Conservation (phyloP, 169 alveolate species). For the Plasmodium inui region DNA sequence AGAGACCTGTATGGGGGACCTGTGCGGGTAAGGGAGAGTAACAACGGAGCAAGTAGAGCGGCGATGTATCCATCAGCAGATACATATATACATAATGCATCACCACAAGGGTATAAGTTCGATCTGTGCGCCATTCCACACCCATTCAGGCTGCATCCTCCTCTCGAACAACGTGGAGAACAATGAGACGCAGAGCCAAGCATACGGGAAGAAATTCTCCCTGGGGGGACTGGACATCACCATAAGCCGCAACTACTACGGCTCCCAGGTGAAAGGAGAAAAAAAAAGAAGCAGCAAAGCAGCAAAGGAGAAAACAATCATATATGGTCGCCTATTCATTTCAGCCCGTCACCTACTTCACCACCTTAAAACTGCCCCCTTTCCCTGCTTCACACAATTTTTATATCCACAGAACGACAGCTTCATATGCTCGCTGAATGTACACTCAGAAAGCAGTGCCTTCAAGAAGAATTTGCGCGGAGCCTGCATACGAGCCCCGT, state of each 20-base stretch:
- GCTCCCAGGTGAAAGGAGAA: slow-evolving; percentile 41
- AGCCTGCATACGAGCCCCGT: slow-evolving; percentile 70
- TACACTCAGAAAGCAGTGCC: slow-evolving; percentile 17
- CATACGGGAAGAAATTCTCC: slow-evolving; percentile 31
- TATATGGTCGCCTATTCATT: neutral
- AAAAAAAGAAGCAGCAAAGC: neutral
- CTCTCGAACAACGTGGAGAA: slow-evolving; percentile 54
- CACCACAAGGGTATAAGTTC: neutral
- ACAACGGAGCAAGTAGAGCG: neutral
- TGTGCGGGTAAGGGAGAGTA: slow-evolving; percentile 45
- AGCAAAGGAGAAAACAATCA: neutral
- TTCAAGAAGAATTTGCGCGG: slow-evolving; percentile 43
- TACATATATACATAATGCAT: neutral
- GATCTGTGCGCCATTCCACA: neutral
- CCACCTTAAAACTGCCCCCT: neutral
- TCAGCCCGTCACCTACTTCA: neutral
- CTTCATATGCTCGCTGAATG: slow-evolving; percentile 57
- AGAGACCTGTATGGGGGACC: slow-evolving; percentile 73
- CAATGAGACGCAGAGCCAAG: neutral
- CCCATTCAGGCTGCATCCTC: slow-evolving; percentile 43
- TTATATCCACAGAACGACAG: slow-evolving; percentile 47
- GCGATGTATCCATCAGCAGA: neutral
- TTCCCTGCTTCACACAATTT: neutral
- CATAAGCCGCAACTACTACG: slow-evolving; percentile 49
- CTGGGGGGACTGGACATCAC: slow-evolving; percentile 59